Evolutionary conservation across 1,284 basidiomycete genomes (phyloP).

Genomic region (Tylopilus sp.): DNA sequence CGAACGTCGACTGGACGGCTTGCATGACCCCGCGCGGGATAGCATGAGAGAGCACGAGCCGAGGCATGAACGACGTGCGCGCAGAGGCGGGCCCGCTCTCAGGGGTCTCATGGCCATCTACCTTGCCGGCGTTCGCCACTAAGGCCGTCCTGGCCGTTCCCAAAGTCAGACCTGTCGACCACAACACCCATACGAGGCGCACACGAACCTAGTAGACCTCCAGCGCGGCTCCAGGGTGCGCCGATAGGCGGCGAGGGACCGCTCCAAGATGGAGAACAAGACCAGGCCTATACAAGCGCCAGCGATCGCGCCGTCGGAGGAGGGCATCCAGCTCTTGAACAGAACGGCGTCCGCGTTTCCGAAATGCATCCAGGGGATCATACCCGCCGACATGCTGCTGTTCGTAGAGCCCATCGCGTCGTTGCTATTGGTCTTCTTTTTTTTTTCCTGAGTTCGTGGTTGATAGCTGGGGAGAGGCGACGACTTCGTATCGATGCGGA

Average conservation of each 20-base stretch:
- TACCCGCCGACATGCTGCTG: not conserved
- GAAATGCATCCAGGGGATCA: not conserved
- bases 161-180: too few species aligned
- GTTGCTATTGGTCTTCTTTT: too few species aligned
- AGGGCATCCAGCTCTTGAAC: not conserved
- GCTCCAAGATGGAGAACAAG: constrained; percentile 63
- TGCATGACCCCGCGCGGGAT: constrained; percentile 57
- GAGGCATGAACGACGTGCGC: not conserved
- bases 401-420: not conserved
- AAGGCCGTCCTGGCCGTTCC: too few species aligned
- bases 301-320: not conserved
- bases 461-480: not conserved
- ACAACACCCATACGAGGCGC: too few species aligned
- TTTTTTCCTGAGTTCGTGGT: not conserved
- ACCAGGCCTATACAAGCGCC: constrained; percentile 65
- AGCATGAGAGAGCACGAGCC: constrained; percentile 56
- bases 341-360: not conserved
- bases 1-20: constrained; percentile 51
- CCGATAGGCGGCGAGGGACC: constrained; percentile 58
- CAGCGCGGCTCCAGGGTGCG: constrained; percentile 52
- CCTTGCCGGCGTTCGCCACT: not conserved
- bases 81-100: not conserved
- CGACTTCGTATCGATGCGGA: too few species aligned
- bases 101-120: not conserved
- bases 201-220: constrained; percentile 50